Evolutionary conservation across 2,329 filamentous ascomycete genomes (phyloP).

Genomic region (Fusarium domesticum): DNA sequence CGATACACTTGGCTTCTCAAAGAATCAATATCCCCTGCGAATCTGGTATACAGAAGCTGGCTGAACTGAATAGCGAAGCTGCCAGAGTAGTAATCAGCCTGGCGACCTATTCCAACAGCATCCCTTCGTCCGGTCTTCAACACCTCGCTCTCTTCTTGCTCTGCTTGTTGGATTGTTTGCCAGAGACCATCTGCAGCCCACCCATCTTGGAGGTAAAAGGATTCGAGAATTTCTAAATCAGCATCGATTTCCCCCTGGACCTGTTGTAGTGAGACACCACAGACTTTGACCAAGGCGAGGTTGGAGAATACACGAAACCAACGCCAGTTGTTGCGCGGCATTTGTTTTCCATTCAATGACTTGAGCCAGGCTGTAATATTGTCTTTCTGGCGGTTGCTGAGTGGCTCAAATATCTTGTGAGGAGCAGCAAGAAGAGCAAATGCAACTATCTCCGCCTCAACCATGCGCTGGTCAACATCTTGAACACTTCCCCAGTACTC

Average conservation of each 20-base stretch:
- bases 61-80: slow-evolving; percentile 52
- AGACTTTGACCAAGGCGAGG: slow-evolving; percentile 40
- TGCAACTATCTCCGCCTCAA: slow-evolving; percentile 49
- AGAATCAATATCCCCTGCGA: slow-evolving; percentile 41
- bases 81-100: slow-evolving; percentile 50
- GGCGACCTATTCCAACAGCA: slow-evolving; percentile 19
- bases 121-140: slow-evolving; percentile 4
- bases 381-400: slow-evolving; percentile 36
- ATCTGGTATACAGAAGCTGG: slow-evolving; percentile 44
- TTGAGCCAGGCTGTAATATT: slow-evolving; percentile 40
- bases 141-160: slow-evolving; percentile 1
- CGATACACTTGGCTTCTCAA: slow-evolving; percentile 36
- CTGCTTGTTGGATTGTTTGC: slow-evolving; percentile 23
- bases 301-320: slow-evolving; percentile 51
- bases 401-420: slow-evolving; percentile 15
- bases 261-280: slow-evolving; percentile 34
- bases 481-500: slow-evolving; percentile 47
- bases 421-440: slow-evolving; percentile 45
- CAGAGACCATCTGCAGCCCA: slow-evolving; percentile 48
- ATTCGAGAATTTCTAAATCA: slow-evolving; percentile 42
- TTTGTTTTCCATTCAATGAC: slow-evolving; percentile 39
- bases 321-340: slow-evolving; percentile 48
- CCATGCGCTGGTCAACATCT: slow-evolving; percentile 49
- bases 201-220: slow-evolving; percentile 42
- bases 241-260: slow-evolving; percentile 36